Evolutionary conservation across 495 filamentous ascomycete species (phyloP), one percentile per base, ranked within the genome.

Genomic region (Aspergillus avenaceus): DNA sequence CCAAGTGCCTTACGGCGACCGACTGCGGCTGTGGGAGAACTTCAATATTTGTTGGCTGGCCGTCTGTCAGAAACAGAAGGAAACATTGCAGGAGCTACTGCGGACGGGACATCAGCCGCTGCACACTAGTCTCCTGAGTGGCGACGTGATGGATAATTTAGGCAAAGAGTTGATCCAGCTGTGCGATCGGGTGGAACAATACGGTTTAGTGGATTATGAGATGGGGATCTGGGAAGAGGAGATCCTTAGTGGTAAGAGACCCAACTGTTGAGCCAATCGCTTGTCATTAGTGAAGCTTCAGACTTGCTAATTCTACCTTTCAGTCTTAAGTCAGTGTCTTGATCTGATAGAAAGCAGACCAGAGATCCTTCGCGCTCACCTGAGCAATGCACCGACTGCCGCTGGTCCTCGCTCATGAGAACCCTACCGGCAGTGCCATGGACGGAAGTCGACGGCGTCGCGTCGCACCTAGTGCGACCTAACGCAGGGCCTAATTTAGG

Each of bases 171-270:
- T 97, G 29, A 80, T 96, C 42, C 78, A 82, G 43, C 72, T 93
- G 16, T 93, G 91, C 62, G 92, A 98, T 64, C 78, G 78, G 29
- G 77, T 98, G 47, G 93, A 97, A 62, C 81, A 84, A 47, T 83
- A 95, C 57, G 93, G 93, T 13, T 71, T 98, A 22, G 92, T 98
- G 6, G 93, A 98, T 70, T 98, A 97, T 64, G 86, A 97, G 59
- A 93, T 96, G 72, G 93, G 93, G 3, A 88, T 97, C 38, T 92
- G 88, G 81, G 93, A 97, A 66, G 91, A 97, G 64, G 86, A 88
- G 56, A 97, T 98, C 55, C 77, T 96, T 40, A 79, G 78, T 45
- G 77, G 90, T 93, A 77, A 58, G 88, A 76, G 40, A 44, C 23
- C 27, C 41, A n/a, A n/a, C n/a, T n/a, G n/a, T n/a, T 32, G 27